Conservation (phyloP, 2,329 filamentous ascomycete species). For the Microdochium trichocladiopsis region DNA sequence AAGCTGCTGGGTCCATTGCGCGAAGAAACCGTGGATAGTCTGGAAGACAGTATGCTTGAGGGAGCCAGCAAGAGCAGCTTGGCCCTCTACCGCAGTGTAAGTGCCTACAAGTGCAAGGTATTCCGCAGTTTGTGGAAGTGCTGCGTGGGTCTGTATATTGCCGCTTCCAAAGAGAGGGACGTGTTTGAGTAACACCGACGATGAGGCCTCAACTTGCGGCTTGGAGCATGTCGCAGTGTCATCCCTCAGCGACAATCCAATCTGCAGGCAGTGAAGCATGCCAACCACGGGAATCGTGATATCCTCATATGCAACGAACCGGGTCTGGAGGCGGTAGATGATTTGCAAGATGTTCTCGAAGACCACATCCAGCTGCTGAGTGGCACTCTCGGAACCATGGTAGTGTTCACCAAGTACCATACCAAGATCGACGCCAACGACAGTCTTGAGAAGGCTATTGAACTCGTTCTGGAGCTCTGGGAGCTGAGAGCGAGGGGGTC, state of each 20-base stretch:
- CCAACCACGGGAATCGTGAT: conserved; percentile 71
- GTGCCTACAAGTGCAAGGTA: conserved; percentile 41
- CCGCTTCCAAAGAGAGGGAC: conserved; percentile 47
- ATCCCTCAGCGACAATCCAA: conserved; percentile 59
- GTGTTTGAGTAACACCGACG: conserved; percentile 31
- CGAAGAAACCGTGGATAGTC: conserved; percentile 66
- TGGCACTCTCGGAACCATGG: conserved; percentile 21
- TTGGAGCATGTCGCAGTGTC: conserved; percentile 21
- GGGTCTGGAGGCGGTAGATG: conserved; percentile 58
- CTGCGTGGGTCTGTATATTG: conserved; percentile 12
- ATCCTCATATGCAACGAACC: conserved; percentile 78
- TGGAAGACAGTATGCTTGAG: conserved; percentile 52
- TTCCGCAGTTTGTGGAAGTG: conserved; percentile 32
- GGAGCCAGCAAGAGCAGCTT: conserved; percentile 28
- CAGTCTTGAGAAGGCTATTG: conserved; percentile 62
- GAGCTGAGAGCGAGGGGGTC: conserved; percentile 63
- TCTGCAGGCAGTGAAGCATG: conserved; percentile 70
- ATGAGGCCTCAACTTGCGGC: conserved; percentile 27
- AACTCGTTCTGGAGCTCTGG: conserved; percentile 76
- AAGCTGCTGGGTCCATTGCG: conserved; percentile 73
- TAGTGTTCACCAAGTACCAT: conserved; percentile 25
- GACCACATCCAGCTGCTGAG: conserved; percentile 41
- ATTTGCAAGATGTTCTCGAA: conserved; percentile 59
- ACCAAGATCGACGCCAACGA: conserved; percentile 41
- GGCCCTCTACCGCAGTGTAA: conserved; percentile 39